Base-by-base conservation (phyloP, 169 alveolate species). In the Ichthyophthirius multifiliis region DNA sequence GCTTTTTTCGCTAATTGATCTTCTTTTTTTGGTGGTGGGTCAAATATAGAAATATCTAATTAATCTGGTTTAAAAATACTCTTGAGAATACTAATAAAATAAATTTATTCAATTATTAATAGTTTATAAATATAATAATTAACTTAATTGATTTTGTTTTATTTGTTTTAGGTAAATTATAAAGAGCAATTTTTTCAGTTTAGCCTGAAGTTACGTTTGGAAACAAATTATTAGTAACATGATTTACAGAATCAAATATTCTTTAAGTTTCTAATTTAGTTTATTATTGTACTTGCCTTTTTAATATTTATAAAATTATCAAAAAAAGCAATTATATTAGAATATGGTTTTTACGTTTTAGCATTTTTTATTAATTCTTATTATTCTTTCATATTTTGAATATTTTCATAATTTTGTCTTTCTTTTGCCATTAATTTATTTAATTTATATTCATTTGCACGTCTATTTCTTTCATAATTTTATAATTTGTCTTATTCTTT, bases 201-300 rank as follows among this genome's bases (percentile, higher is more conserved):
- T 16, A 23, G 5, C 31, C 71, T n/a, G n/a, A n/a, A n/a, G n/a
- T n/a, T 27, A 55, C 18, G 31, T 55, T 55, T 1, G 71, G 71
- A 39, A 55, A 55, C 13, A 55, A 39, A 55, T 34, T 55, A 18
- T 55, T 39, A 55, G 71, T 20, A 5, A 55, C 39, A 27, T 55
- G 23, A 13, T 55, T 55, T 55, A 55, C 71, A 55, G 43, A 55
- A 55, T 55, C 71, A 55, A 55, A 55, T 55, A 55, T 55, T 55
- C 71, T 55, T 23, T 20, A 34, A 18, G 71, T 55, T 55, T 55
- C 71, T 20, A 27, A 20, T 27, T 55, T 55, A 0, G 71, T 55
- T 5, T 55, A 39, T 23, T 55, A 55, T 15, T 34, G 18, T 5
- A 55, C 18, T 7, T 55, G 43, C 12, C 71, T 55, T 27, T 27